These are phyloP conservation scores for Trichoderma atroviride DNA, from an alignment of 2,329 filamentous ascomycete genomes.

Conservation along the genomic window DNA sequence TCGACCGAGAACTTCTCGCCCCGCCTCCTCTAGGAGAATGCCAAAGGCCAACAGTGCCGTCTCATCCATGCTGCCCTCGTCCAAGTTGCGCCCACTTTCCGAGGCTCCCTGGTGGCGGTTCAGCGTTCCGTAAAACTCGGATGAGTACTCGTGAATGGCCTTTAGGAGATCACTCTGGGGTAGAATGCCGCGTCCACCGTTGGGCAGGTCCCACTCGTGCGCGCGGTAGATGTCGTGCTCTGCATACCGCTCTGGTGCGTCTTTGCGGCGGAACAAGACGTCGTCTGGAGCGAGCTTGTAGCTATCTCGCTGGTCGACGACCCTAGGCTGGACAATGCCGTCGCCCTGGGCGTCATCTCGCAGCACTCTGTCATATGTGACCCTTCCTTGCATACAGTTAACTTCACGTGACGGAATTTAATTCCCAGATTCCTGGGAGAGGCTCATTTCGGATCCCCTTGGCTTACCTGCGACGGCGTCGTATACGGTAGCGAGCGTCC, in stretches of 20 bases:
- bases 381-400: conserved; percentile 38
- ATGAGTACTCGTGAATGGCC: conserved; percentile 68
- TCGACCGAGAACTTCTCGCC: conserved; percentile 61
- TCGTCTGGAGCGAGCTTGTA: conserved; percentile 65
- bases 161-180: conserved; percentile 72
- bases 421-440: conserved; percentile 21
- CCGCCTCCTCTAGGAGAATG: conserved; percentile 72
- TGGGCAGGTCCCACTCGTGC: conserved; percentile 57
- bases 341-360: conserved; percentile 28
- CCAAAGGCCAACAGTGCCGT: conserved; percentile 76
- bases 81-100: conserved; percentile 38
- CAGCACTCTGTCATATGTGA: conserved; percentile 34
- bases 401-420: conserved; percentile 29
- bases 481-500: conserved; percentile 61
- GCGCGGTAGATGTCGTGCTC: conserved; percentile 74
- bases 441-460: conserved; percentile 13
- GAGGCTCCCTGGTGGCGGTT: conserved; percentile 31
- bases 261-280: conserved; percentile 66
- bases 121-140: conserved; percentile 63
- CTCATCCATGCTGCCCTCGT: conserved; percentile 72
- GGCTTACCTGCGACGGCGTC: conserved; percentile 70
- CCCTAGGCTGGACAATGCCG: not conserved
- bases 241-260: conserved; percentile 67
- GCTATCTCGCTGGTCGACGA: conserved; percentile 17
- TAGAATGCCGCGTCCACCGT: conserved; percentile 52